These are phyloP conservation scores for Quercus glauca DNA, from an alignment of 306 rosid species.

Conservation along the genomic window DNA sequence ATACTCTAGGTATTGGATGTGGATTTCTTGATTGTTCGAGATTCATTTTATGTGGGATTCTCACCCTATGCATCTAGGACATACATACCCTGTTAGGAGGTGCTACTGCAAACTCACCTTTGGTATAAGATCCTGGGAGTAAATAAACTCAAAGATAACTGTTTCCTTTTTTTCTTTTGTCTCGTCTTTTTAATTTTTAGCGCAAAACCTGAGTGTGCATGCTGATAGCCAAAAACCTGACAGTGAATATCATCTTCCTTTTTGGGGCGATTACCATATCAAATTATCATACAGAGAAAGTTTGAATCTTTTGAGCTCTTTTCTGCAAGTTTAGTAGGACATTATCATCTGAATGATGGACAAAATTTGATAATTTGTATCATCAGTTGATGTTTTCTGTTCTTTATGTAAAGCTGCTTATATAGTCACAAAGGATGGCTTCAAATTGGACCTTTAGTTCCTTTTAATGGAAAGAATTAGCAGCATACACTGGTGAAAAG, in stretches of 20 bases:
- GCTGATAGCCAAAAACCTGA: background rate
- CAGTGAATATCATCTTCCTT: background rate
- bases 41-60: background rate
- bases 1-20: background rate
- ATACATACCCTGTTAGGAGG: background rate
- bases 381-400: background rate
- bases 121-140: background rate
- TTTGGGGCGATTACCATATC: background rate
- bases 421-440: background rate
- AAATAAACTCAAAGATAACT: background rate
- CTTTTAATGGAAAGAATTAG: background rate
- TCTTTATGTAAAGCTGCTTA: background rate
- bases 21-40: background rate
- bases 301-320: background rate
- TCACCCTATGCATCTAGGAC: background rate
- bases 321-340: background rate
- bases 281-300: background rate
- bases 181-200: too few species aligned
- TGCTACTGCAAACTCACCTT: background rate
- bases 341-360: background rate
- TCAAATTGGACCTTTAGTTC: background rate
- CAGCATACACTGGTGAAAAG: background rate
- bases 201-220: background rate
- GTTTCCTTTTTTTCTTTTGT: background rate
- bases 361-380: background rate